A percentile compares a stretch with the other conserved stretches of the same genome.
These are phyloP conservation scores for Sarcodon sp. DNA, from an alignment of 768 basidiomycete genomes.

Conservation along the genomic window DNA sequence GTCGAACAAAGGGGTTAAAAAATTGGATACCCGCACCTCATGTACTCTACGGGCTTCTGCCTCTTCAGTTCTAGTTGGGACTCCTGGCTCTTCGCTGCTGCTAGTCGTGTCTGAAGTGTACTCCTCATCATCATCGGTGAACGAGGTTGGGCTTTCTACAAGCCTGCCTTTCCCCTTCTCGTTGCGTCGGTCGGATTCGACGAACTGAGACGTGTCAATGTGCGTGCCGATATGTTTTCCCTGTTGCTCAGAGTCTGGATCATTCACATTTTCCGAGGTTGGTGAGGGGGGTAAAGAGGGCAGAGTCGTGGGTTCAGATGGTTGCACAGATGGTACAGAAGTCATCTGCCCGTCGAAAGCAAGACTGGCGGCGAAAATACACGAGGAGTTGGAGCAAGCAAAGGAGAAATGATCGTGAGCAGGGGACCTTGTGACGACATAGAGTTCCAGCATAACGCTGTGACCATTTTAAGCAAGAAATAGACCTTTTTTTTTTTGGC, in stretches of 20 bases:
- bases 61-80: slow-evolving; percentile 53
- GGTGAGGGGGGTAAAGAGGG: slow-evolving; percentile 26
- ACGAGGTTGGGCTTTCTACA: slow-evolving; percentile 20
- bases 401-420: slow-evolving; percentile 1
- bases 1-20: background rate
- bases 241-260: too few species aligned
- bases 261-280: slow-evolving; percentile 32
- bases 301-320: slow-evolving; percentile 7
- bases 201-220: slow-evolving; percentile 15
- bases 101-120: slow-evolving; percentile 17
- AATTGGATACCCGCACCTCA: slow-evolving; percentile 37
- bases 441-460: background rate
- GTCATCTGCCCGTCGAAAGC: slow-evolving; percentile 8
- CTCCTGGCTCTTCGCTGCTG: slow-evolving; percentile 31
- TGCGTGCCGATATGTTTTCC: slow-evolving; percentile 17
- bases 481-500: background rate
- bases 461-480: slow-evolving; percentile 1
- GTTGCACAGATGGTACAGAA: slow-evolving; percentile 11
- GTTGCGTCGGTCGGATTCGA: slow-evolving; percentile 11
- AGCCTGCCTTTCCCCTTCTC: slow-evolving; percentile 17
- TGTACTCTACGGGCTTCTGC: slow-evolving; percentile 57
- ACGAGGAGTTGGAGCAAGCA: background rate
- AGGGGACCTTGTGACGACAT: background rate
- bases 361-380: background rate
- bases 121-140: slow-evolving; percentile 15